Percentiles rank a stretch among this genome's conserved stretches.
These are phyloP conservation scores for Hyaloscypha hepaticicola DNA, from an alignment of 495 filamentous ascomycete genomes.

Conservation along the genomic window DNA sequence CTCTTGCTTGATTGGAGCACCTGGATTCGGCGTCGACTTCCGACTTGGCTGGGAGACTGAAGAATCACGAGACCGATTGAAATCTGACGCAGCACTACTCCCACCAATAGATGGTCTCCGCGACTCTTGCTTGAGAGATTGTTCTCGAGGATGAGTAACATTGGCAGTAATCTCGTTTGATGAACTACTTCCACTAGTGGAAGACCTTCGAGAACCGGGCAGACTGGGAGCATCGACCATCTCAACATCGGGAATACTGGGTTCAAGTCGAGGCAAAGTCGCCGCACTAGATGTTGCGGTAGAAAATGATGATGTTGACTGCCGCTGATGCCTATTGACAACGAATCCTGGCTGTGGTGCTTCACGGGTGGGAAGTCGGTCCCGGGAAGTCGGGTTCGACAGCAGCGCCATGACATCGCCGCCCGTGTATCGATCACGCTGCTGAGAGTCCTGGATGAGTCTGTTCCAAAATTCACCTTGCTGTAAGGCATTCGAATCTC, in stretches of 20 bases:
- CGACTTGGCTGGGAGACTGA: conserved; percentile 22
- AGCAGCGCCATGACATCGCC: conserved; percentile 57
- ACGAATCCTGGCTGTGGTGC: background rate
- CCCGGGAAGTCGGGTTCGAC: conserved; percentile 35
- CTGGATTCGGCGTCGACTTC: conserved; percentile 4
- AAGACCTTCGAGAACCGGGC: conserved; percentile 24
- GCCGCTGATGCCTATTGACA: background rate
- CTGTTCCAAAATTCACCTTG: conserved; percentile 89
- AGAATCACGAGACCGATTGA: conserved; percentile 29
- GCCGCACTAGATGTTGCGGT: background rate
- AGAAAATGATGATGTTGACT: conserved; percentile 16
- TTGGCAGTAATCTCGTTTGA: background rate
- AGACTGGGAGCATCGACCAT: conserved; percentile 51
- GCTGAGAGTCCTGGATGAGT: conserved; percentile 76
- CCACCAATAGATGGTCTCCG: background rate
- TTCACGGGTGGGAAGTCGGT: conserved; percentile 32
- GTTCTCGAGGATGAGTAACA: background rate
- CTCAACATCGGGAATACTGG: conserved; percentile 49
- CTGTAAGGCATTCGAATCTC: conserved; percentile 79
- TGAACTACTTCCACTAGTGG: conserved; percentile 22
- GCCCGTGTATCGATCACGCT: conserved; percentile 70
- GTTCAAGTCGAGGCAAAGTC: background rate
- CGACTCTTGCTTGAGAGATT: conserved; percentile 3
- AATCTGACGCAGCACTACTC: background rate
- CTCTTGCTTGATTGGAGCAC: background rate